Conservation (phyloP, 352 stramenopile species). For the Globisporangium apiculatum region DNA sequence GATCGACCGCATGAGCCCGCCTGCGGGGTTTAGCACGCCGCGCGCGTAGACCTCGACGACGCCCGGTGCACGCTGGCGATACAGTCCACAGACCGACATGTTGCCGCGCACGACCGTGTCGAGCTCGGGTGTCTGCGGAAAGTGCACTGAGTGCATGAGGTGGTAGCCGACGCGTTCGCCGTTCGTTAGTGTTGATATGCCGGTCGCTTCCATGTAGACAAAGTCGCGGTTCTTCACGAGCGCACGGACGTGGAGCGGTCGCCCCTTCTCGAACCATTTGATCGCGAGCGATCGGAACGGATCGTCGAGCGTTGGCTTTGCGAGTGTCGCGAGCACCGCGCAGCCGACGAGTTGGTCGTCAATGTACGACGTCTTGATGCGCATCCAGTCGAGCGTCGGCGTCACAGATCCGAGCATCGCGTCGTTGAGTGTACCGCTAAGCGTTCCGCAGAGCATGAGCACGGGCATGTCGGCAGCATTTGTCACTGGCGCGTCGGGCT, state of each 20-base stretch:
- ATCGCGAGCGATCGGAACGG: slow-evolving; percentile 14
- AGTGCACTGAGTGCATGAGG: slow-evolving; percentile 42
- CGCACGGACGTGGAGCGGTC: slow-evolving; percentile 26
- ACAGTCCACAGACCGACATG: slow-evolving; percentile 47
- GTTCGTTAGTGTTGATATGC: slow-evolving; percentile 13
- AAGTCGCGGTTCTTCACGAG: slow-evolving; percentile 58
- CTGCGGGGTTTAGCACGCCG: slow-evolving; percentile 21
- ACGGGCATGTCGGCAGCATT: not conserved
- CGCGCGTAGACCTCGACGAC: slow-evolving; percentile 44
- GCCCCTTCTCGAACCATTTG: slow-evolving; percentile 51
- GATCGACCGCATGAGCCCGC: slow-evolving; percentile 30
- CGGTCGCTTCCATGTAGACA: slow-evolving; percentile 55
- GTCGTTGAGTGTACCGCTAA: slow-evolving; percentile 13
- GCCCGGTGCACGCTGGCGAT: slow-evolving; percentile 31
- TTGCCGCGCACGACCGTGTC: slow-evolving; percentile 29
- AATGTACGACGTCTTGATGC: slow-evolving; percentile 46
- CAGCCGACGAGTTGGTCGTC: slow-evolving; percentile 12
- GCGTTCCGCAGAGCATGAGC: slow-evolving; percentile 10
- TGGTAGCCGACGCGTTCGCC: slow-evolving; percentile 12
- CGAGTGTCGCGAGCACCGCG: slow-evolving; percentile 9
- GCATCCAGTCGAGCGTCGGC: slow-evolving; percentile 39
- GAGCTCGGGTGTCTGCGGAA: slow-evolving; percentile 32
- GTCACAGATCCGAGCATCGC: slow-evolving; percentile 7
- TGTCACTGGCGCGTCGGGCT: slow-evolving; percentile 2
- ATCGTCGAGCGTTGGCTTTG: slow-evolving; percentile 5